Evolutionary conservation across 2,329 filamentous ascomycete genomes (phyloP), one percentile per base, ranked within the genome.

Genomic region (Clarireedia homoeocarpa): DNA sequence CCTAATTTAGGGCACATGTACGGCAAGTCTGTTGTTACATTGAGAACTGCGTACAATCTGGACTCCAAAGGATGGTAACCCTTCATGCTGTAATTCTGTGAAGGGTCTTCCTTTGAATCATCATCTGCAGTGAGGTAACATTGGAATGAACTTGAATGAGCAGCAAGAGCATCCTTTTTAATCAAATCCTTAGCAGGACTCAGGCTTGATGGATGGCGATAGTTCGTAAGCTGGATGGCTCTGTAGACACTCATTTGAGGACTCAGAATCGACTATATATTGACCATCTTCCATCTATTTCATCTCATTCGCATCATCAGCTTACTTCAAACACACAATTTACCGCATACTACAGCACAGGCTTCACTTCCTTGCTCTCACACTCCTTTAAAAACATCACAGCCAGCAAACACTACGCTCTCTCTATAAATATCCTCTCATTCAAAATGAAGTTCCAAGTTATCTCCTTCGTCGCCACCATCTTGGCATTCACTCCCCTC

Each of bases 391-490:
- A 47, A 17, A 45, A 47, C 9, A 47, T 6, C 44, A 47, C 4
- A 27, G 27, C 6, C 24, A 6, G 30, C 3, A 30, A 47, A 24
- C 27, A 47, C 44, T 27, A 47, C 10, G 36, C 42, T 15, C 38
- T 44, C 4, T 24, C 12, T 12, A 30, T 36, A 40, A 44, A 38
- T 9, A 5, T 15, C 34, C 17, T 12, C n/a, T 10, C 44, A 42
- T 17, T 26, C 46, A 55, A 50, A 44, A 55, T 55, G 46, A 39
- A 55, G 45, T 50, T 55, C 46, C 40, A 26, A 50, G 44, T 45
- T 26, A 24, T 26, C 10, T 26, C 20, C 36, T 6, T 55, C 27
- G 6, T 27, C n/a, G 38, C 46, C 17, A 5, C 20, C 14, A 17
- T 50, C 46, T 42, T 55, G 52, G 26, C 52, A 17, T 55, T 55